Percentiles rank a stretch among this genome's conserved stretches.
These are phyloP conservation scores for Amphirosellinia nigrospora DNA, from an alignment of 495 filamentous ascomycete species.

Conservation along the genomic window DNA sequence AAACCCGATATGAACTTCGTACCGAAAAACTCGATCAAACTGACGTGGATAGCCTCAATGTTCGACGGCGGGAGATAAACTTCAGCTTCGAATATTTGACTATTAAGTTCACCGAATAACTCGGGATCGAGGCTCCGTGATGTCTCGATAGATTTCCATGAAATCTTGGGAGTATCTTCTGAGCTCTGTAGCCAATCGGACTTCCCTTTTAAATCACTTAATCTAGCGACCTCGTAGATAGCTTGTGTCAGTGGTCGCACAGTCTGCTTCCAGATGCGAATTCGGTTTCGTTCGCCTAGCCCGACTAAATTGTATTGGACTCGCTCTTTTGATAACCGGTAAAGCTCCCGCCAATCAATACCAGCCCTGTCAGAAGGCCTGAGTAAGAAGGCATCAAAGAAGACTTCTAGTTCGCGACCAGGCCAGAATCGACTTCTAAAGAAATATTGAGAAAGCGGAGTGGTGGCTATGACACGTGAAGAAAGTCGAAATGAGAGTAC, in stretches of 20 bases:
- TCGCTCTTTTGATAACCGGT: not conserved
- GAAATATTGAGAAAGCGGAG: slow-evolving; percentile 21
- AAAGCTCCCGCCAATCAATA: slow-evolving; percentile 23
- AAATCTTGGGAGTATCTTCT: not conserved
- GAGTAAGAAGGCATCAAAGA: slow-evolving; percentile 23
- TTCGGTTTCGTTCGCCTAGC: slow-evolving; percentile 19
- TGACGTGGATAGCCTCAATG: slow-evolving; percentile 23
- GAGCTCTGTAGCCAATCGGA: slow-evolving; percentile 1
- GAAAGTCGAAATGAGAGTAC: slow-evolving; percentile 23
- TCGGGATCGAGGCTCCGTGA: not conserved
- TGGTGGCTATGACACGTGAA: slow-evolving; percentile 21
- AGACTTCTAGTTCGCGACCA: slow-evolving; percentile 7
- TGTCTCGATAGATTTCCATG: slow-evolving; percentile 14
- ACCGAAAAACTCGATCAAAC: slow-evolving; percentile 20
- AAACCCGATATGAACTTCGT: slow-evolving; percentile 16
- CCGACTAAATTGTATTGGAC: not conserved
- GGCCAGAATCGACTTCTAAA: slow-evolving; percentile 25
- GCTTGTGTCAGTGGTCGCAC: slow-evolving; percentile 13
- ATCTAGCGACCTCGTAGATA: not conserved
- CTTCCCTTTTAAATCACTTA: slow-evolving; percentile 15
- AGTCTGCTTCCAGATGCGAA: slow-evolving; percentile 27
- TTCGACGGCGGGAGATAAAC: slow-evolving; percentile 7
- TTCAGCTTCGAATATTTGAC: not conserved
- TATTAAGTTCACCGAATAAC: not conserved
- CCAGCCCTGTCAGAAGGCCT: slow-evolving; percentile 4